These are phyloP conservation scores for Ophiosphaerella narmari DNA, from an alignment of 2,329 filamentous ascomycete species.

Conservation along the genomic window DNA sequence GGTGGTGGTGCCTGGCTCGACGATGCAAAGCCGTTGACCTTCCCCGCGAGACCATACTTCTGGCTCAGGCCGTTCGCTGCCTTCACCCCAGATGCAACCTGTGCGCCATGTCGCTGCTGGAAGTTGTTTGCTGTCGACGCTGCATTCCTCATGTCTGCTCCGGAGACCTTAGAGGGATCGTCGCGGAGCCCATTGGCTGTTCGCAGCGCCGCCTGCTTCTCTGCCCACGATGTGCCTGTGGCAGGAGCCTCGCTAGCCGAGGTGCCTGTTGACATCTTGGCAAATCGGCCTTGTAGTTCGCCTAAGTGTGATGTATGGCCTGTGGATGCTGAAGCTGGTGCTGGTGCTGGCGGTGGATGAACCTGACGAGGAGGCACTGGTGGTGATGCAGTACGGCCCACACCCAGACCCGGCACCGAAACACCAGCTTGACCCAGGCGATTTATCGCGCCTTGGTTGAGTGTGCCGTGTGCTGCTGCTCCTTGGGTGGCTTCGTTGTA, in stretches of 20 bases:
- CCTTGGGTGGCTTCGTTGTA: slow-evolving; percentile 51
- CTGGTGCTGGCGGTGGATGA: background rate
- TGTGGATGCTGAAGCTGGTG: slow-evolving; percentile 18
- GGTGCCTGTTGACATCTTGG: slow-evolving; percentile 44
- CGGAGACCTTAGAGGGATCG: slow-evolving; percentile 64
- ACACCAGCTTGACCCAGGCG: slow-evolving; percentile 76
- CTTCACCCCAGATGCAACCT: slow-evolving; percentile 64
- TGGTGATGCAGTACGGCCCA: slow-evolving; percentile 57
- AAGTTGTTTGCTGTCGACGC: slow-evolving; percentile 70
- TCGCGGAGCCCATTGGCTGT: slow-evolving; percentile 65
- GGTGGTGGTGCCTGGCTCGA: slow-evolving; percentile 26
- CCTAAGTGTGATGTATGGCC: slow-evolving; percentile 56
- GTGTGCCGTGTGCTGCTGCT: slow-evolving; percentile 42
- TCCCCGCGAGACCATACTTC: slow-evolving; percentile 62
- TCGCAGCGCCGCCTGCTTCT: slow-evolving; percentile 65
- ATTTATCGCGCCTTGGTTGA: slow-evolving; percentile 65
- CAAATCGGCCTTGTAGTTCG: slow-evolving; percentile 71
- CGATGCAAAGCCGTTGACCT: slow-evolving; percentile 51
- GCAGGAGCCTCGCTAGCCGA: slow-evolving; percentile 34
- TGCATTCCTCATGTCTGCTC: slow-evolving; percentile 62
- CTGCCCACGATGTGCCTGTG: slow-evolving; percentile 65
- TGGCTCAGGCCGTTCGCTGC: slow-evolving; percentile 63
- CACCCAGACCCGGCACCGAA: slow-evolving; percentile 77
- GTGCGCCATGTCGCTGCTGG: slow-evolving; percentile 70
- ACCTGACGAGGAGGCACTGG: slow-evolving; percentile 44